phyloP scores from a whole-genome alignment of 345 rosid genomes.

The Gossypium mustelinum region DNA sequence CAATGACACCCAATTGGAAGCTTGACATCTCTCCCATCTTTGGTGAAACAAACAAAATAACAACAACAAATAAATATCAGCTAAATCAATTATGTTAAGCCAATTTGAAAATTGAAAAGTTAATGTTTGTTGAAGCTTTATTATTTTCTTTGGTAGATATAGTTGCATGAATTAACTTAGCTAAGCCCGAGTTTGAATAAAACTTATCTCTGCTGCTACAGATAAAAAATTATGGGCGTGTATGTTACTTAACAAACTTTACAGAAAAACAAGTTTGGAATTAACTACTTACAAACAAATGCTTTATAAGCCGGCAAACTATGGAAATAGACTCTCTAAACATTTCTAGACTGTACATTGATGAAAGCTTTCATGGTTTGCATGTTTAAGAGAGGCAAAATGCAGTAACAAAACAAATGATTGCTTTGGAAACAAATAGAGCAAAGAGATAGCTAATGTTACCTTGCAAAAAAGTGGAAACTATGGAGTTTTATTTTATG shows the following conservation, averaged over 20 bases:
- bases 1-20: slow-evolving; percentile 79
- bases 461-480: slow-evolving; percentile 18
- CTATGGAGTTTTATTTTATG: slow-evolving; percentile 17
- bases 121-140: neutral
- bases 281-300: neutral
- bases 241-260: no score
- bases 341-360: neutral
- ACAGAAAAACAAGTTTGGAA: neutral
- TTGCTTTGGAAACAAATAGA: neutral
- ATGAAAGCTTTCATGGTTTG: neutral
- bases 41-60: neutral
- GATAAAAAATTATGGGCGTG: no score
- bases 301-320: neutral
- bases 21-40: slow-evolving; percentile 88
- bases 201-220: no score
- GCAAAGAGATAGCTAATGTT: neutral
- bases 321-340: neutral
- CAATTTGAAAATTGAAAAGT: neutral
- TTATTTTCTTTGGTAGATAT: no score
- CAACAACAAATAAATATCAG: neutral
- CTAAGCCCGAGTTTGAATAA: no score
- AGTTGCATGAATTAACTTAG: no score
- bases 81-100: neutral
- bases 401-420: neutral
- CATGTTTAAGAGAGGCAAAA: neutral